Base-by-base conservation (phyloP, 495 filamentous ascomycete genomes). In the Penicillium lividum region DNA sequence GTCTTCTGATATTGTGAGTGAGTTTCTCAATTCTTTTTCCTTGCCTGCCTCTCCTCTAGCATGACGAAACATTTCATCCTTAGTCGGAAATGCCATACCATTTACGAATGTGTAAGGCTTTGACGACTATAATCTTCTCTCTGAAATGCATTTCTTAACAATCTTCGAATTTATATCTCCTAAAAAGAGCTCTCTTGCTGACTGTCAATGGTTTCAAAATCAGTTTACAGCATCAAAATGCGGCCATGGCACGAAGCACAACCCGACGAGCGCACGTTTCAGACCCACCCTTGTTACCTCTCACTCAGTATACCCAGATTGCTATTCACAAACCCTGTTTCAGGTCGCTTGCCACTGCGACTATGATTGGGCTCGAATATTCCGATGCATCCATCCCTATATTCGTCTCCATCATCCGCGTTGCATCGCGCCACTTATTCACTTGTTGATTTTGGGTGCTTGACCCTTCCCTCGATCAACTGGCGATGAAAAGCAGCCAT, bases 31-130 rank as follows among this genome's bases (percentile, higher is more conserved):
- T 25, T 55, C 29, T 27, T 57, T 31, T 31, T 16, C 4, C 49
- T n/a, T 45, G 9, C 31, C 38, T 4, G 7, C 44, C 49, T 28
- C 28, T 44, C 52, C 38, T n/a, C 28, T 33, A 51, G 45, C 27
- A 73, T 76, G 73, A 78, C 76, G 75, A 78, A 69, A 75, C 68
- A 75, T 57, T 66, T 77, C 75, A 78, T 78, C 75, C 75, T 78
- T 78, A 78, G 75, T 70, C 75, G 67, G 69, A 75, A 53, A 67
- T 59, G 71, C 73, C 75, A 78, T 71, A 69, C 73, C 75, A 72
- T 76, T 56, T 63, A 38, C 58, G 45, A 40, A 73, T 73, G 75
- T 72, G 75, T 66, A 60, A 66, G 63, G 57, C 60, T 52, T 63
- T 63, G 60, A 60, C 56, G 63, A 66, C 63, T 48, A 60, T 63